Conservation (phyloP, 805 yeast species). For the Saccharomycopsis guyanensis region DNA sequence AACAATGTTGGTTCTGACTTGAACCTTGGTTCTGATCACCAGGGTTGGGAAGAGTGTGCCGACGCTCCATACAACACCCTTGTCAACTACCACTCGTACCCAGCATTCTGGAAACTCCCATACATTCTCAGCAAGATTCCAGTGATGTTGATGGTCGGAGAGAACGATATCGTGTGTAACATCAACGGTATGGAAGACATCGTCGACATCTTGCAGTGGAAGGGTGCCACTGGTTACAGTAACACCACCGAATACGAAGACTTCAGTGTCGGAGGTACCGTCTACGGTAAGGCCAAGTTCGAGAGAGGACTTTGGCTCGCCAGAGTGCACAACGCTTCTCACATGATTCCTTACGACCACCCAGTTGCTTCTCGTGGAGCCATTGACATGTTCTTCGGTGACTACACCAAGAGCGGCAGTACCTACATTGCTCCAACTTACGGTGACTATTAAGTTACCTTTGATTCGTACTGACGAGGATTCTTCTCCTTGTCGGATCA, state of each 20-base stretch:
- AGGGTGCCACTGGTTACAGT: conserved; percentile 31
- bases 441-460: conserved; percentile 9
- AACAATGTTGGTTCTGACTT: conserved; percentile 44
- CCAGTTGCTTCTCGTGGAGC: conserved; percentile 53
- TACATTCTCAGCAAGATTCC: conserved; percentile 56
- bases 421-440: conserved; percentile 13
- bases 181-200: conserved; percentile 62
- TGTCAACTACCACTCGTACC: conserved; percentile 44
- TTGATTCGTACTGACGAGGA: too few relatives aligned
- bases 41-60: conserved; percentile 75
- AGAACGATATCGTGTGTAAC: conserved; percentile 84
- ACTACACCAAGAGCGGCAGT: conserved; percentile 20
- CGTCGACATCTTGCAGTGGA: conserved; percentile 59
- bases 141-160: conserved; percentile 76
- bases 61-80: conserved; percentile 46
- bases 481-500: too few relatives aligned
- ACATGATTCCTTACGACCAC: conserved; percentile 73
- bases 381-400: conserved; percentile 39
- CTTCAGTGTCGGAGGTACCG: conserved; percentile 12
- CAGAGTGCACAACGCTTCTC: conserved; percentile 55
- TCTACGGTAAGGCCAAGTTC: conserved; percentile 32
- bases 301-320: conserved; percentile 61
- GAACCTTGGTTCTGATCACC: conserved; percentile 36
- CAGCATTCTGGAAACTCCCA: conserved; percentile 33
- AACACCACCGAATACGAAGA: not conserved